Evolutionary conservation across 305 asterid species (phyloP), one percentile per base, ranked within the genome.

Genomic region (Withania somnifera): DNA sequence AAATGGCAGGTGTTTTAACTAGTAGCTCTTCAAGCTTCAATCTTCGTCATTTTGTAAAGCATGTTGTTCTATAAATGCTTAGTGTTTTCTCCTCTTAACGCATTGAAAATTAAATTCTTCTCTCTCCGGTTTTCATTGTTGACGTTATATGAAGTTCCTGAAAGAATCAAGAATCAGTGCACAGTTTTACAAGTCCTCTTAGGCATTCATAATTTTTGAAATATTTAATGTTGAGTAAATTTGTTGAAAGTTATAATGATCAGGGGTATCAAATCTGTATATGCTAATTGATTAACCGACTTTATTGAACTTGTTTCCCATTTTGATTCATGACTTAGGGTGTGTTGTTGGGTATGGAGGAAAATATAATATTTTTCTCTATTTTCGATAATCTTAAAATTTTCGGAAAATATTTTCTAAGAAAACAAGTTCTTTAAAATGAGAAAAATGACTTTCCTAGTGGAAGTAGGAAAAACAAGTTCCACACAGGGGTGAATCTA

Each of bases 1-100:
- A 93, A 84, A 61, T 78, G 40, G 82, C 78, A 84, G 73, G 83
- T 83, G 84, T n/a, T 50, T 75, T 50, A 45, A 45, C 22, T 19
- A 61, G 77, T 45, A 58, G 57, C 60, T 34, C 71, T n/a, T 63
- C 19, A 47, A 20, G 42, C 22, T 79, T 79, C 61, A 60, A 75
- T 9, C 79, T 14, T 47, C 60, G 26, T 47, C 58, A 26, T 14
- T 24, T 75, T 75, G 60, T 75, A 26, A 75, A 82, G 58, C 76
- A 63, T 36, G 50, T 6, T 15, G 17, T 24, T 73, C 60, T 15
- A 15, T 28, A 28, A 38, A 50, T 75, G 61, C 61, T 47, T 15
- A 17, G 7, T 15, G 2, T 50, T 50, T 53, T 75, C 80, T 50
- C 61, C 42, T 75, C 3, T 10, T n/a, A 50, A 17, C 17, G 22